These are phyloP conservation scores for Harrya chromipes DNA, from an alignment of 768 basidiomycete species.

Conservation along the genomic window DNA sequence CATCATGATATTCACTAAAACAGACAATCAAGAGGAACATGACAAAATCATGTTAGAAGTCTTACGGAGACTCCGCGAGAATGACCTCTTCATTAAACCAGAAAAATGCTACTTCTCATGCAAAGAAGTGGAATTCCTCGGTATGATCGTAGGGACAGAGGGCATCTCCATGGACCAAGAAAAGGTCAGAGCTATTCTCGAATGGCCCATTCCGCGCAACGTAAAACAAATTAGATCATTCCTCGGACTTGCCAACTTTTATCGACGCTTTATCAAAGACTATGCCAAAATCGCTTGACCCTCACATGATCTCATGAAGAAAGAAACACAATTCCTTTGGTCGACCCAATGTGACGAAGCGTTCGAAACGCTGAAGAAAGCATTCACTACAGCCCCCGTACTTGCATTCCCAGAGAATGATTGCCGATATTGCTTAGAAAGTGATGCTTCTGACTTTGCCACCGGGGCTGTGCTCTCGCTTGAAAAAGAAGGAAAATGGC, in stretches of 20 bases:
- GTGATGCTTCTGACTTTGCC: not conserved
- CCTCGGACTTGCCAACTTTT: constrained; percentile 32
- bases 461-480: not conserved
- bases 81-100: constrained; percentile 36
- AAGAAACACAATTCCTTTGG: too few relatives aligned
- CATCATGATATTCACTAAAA: too few relatives aligned
- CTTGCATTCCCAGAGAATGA: not conserved
- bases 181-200: constrained; percentile 30
- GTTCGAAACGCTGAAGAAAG: not conserved
- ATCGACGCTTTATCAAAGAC: constrained; percentile 17
- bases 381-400: not conserved
- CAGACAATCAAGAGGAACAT: too few relatives aligned
- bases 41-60: too few relatives aligned
- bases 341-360: too few relatives aligned
- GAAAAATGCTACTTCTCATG: constrained; percentile 37
- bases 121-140: constrained; percentile 29
- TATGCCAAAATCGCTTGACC: too few relatives aligned
- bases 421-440: not conserved
- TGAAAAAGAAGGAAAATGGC: not conserved
- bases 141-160: constrained; percentile 25
- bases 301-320: too few relatives aligned
- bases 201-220: constrained; percentile 27
- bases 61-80: constrained; percentile 23
- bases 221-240: constrained; percentile 24
- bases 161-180: constrained; percentile 30